Base-by-base conservation (phyloP, 78 protist genomes). In the Dictyostelium discoideum region DNA sequence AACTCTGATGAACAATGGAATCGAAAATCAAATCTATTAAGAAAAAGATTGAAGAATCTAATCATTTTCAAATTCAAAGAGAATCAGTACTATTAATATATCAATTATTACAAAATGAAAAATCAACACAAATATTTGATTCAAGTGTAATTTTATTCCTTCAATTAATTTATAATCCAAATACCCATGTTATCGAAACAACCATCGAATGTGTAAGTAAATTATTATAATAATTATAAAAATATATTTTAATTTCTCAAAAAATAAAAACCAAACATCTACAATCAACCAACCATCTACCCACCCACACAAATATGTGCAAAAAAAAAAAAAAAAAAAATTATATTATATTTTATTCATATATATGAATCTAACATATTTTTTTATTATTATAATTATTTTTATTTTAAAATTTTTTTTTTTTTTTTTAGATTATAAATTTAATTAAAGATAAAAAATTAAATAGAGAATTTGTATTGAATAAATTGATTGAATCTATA, bases 31-130 rank as follows among this genome's bases (percentile, higher is more conserved):
- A 81, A 81, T 24, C 54, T 29, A 50, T 48, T 29, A 22, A 50
- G 60, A 26, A 50, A 81, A 24, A 81, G 54, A 48, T 48, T 26
- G 40, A 42, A 48, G 73, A 81, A 29, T 81, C 26, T 9, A 26
- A 50, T 81, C 86, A 84, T 60, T 84, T 48, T 84, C 54, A 42
- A 63, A 60, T 84, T 84, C 73, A 84, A 84, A 84, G 63, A 60
- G 87, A 84, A 10, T 60, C 78, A 20, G 57, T 84, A 3, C 39
- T 84, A 54, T 60, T 48, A 39, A 48, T 84, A 20, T 63, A 84
- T n/a, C 32, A 54, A 60, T 84, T 54, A 39, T n/a, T 84, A 14
- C 11, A 20, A 24, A 84, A 54, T 84, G 87, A 84, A 37, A 84
- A 84, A 60, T 60, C 84, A 3, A n/a, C 24, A 0, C 84, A 24